Base-by-base conservation (phyloP, 192 early-diverging fungal species). In the Martensiomyces pterosporus region DNA sequence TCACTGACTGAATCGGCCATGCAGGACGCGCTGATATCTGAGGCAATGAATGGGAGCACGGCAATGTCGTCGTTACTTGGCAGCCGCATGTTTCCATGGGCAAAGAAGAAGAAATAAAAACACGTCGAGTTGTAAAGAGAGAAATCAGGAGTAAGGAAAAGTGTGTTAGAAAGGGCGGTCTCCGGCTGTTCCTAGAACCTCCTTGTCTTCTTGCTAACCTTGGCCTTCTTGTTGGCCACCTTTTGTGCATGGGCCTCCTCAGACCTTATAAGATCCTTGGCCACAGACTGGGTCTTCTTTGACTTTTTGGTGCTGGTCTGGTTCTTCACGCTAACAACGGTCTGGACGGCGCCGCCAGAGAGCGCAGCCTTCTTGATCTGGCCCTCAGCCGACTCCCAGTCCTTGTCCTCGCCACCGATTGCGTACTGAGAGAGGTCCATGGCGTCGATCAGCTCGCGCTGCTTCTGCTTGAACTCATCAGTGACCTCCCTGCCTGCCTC, bases 401-500 rank as follows among this genome's bases (percentile, higher is more conserved):
- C 90, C 49, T 84, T 75, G n/a, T 84, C 69, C 24, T 67, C 59
- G 19, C 73, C 85, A 26, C 64, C 76, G 47, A 93, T 90, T 9
- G 87, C 87, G 49, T 81, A 89, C 85, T 86, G 63, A 46, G 70
- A 77, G 18, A 93, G 60, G 57, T 92, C 83, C 42, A 93, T 60
- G 12, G 81, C 63, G 39, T 87, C 79, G 51, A 95, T 85, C 35
- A 95, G 47, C 52, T 92, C 85, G 39, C 79, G 76, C 60, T 95
- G 93, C 44, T 89, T 85, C 17, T 67, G 60, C 55, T 69, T 79
- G 49, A 92, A 67, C 22, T 71, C 67, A 4, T 72, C 70, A 1
- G 88, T 79, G 9, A 71, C 84, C 49, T 89, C 84, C 16, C 84
- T 67, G 13, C 85, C 92, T n/a, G 85, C 91, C 43, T 90, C 84